Evolutionary conservation across 805 yeast genomes (phyloP), one percentile per base, ranked within the genome.

Genomic region (Kodamaea kaohsiungensis): DNA sequence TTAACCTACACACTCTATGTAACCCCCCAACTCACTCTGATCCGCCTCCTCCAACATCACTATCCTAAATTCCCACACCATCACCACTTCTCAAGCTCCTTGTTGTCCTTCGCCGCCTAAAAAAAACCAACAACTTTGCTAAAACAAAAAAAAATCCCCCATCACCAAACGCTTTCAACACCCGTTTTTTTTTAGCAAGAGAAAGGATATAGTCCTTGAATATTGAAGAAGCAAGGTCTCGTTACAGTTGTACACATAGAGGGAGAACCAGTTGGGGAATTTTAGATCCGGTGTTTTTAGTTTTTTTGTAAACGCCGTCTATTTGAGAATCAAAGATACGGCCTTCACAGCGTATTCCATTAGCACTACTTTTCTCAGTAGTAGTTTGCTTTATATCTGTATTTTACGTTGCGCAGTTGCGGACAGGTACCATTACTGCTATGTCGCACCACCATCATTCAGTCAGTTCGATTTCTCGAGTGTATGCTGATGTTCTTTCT

Each of bases 401-500:
- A 45, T 13, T 33, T 49, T 51, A 51, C 38, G 15, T 51, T 13
- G 30, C 19, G n/a, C 45, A 17, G 45, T 19, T 40, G 19, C 17
- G 19, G 45, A 10, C 45, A 40, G 45, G 45, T 7, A 19, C 45
- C 25, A 40, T 27, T 33, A 33, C 45, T 15, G 19, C 39, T 6
- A 56, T 55, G 58, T 52, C 59, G 30, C 42, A 30, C 38, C 54
- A 54, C 37, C 60, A 64, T 53, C 64, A 62, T 43, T 53, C 61
- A 7, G 73, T 68, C 40, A 57, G 79, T 43, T 85, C 91, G 9
- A 80, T 86, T 2, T 81, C 97, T 0, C 80, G 85, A 61, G 97
- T 92, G 12, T 91, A 90, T 65, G 82, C 91, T 15, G 89, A 91
- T 70, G 96, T 86, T 37, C 87, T 91, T 65, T 80, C 82, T 43